Base-by-base conservation (phyloP, 1,139 yeast genomes). In the Sugiyamaella pinicola region DNA sequence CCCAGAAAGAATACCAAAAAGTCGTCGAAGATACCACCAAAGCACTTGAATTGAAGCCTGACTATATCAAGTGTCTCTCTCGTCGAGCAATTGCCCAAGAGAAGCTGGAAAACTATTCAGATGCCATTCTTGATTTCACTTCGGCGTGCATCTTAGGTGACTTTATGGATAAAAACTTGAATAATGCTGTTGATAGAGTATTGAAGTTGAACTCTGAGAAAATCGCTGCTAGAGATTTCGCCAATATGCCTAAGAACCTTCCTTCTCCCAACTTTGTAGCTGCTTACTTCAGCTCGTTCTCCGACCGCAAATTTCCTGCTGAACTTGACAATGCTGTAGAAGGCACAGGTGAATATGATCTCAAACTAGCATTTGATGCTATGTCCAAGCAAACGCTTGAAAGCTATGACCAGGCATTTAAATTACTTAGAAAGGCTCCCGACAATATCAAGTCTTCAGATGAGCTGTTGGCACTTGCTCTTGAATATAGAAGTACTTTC, bases 111-210 rank as follows among this genome's bases (percentile, higher is more conserved):
- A 76, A 80, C 60, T 89, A 81, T 71, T 80, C 83, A 52, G 96
- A 91, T 55, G 93, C 99, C 51, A 84, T 90, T 82, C 84, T 85
- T 70, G 99, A 95, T 72, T 81, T 88, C 70, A 91, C 98, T 54
- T 91, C 96, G 3, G 70, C 73, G 19, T 68, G 74, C 56, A 70
- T 74, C 33, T 62, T 74, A 56, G 67, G 69, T 55, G 67, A 69
- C 53, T 86, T 88, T 73, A 82, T 82, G 65, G 88, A 87, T 70
- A 84, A 84, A 65, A 78, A 87, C 31, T 80, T 87, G 55, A 96
- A 90, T 70, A 80, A 82, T 60, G 82, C 87, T 54, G 83, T 95
- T 66, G 98, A 95, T 75, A 83, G 96, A 70, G 90, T 88, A 44
- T 80, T 93, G 76, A 82, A 82, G 68, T 82, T 85, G 66, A 60